Percentiles rank a stretch among this genome's conserved stretches.
Evolutionary conservation across 1,284 basidiomycete species (phyloP).

Genomic region (Garcileccinum viscosum): DNA sequence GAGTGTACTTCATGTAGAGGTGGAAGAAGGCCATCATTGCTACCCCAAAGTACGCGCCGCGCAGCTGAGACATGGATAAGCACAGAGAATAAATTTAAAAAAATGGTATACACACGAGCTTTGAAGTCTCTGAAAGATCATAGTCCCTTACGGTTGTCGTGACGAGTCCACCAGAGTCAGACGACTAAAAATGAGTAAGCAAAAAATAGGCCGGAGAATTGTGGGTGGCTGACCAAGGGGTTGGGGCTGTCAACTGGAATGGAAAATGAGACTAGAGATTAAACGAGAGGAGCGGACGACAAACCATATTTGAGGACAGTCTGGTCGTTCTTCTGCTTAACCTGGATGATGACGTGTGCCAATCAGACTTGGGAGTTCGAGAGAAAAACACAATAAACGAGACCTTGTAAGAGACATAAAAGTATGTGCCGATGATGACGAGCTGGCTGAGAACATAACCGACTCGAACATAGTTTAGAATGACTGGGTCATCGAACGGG

Average conservation of each 20-base stretch:
- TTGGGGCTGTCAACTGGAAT: constrained; percentile 61
- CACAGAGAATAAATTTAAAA: neutral
- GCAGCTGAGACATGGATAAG: constrained; percentile 50
- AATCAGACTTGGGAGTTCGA: constrained; percentile 4
- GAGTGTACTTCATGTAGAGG: constrained; percentile 87
- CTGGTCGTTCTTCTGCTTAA: constrained; percentile 94
- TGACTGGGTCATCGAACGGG: constrained; percentile 88
- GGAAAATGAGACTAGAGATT: constrained; percentile 3
- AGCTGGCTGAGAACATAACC: constrained; percentile 83
- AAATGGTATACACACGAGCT: constrained; percentile 67
- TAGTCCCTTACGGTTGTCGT: constrained; percentile 96
- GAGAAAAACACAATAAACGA: constrained; percentile 20
- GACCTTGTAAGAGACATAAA: constrained; percentile 75
- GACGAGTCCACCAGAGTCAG: constrained; percentile 80
- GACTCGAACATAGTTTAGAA: constrained; percentile 83
- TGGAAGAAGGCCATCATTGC: constrained; percentile 92
- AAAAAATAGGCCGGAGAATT: neutral
- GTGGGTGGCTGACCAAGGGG: constrained; percentile 58
- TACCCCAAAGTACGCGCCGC: constrained; percentile 78
- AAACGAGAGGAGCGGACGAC: constrained; percentile 31
- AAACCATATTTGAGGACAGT: constrained; percentile 92
- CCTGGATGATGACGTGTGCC: constrained; percentile 52
- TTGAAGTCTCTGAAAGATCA: constrained; percentile 86
- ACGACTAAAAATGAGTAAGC: constrained; percentile 50
- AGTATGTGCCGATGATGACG: constrained; percentile 76